Percentiles rank a stretch among this genome's conserved stretches.
Evolutionary conservation across 2,329 filamentous ascomycete genomes (phyloP).

Genomic region (Fusarium humuli): DNA sequence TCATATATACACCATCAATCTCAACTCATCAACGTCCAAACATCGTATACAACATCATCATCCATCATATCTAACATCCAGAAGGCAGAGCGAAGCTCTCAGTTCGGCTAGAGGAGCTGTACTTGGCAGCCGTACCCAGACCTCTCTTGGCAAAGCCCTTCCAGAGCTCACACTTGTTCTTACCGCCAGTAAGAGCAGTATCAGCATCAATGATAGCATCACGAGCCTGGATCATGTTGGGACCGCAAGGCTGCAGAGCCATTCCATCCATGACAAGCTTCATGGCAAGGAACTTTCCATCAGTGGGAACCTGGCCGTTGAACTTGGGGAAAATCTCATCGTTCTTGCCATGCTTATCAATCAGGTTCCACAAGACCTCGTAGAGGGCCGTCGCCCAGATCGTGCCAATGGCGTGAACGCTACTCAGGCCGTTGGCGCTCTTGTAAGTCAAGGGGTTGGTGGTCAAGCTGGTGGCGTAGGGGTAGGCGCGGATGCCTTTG

Average conservation of each 20-base stretch:
- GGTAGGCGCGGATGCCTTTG: constrained; percentile 60
- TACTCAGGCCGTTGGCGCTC: constrained; percentile 51
- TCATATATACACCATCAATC: background rate
- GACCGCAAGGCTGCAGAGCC: constrained; percentile 67
- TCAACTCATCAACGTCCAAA: background rate
- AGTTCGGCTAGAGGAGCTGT: constrained; percentile 44
- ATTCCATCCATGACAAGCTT: constrained; percentile 65
- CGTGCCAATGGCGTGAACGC: constrained; percentile 62
- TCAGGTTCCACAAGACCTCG: constrained; percentile 68
- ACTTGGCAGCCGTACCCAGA: constrained; percentile 56
- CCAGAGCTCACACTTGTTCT: constrained; percentile 65
- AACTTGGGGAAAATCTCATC: constrained; percentile 57
- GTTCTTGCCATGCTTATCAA: constrained; percentile 66
- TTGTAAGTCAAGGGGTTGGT: constrained; percentile 65
- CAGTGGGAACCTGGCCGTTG: constrained; percentile 59
- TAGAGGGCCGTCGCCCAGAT: constrained; percentile 58
- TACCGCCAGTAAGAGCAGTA: constrained; percentile 61
- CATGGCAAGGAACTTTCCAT: constrained; percentile 64
- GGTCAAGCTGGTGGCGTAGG: constrained; percentile 62
- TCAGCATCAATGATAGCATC: constrained; percentile 69
- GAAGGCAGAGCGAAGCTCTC: constrained; percentile 49
- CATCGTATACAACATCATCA: background rate
- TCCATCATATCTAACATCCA: constrained; percentile 36
- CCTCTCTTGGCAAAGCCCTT: constrained; percentile 67
- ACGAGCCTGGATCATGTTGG: constrained; percentile 64